A percentile compares a stretch with the other conserved stretches of the same genome.
phyloP scores from a whole-genome alignment of 2,329 filamentous ascomycete species.

The Chrysoporthe austroafricana region DNA sequence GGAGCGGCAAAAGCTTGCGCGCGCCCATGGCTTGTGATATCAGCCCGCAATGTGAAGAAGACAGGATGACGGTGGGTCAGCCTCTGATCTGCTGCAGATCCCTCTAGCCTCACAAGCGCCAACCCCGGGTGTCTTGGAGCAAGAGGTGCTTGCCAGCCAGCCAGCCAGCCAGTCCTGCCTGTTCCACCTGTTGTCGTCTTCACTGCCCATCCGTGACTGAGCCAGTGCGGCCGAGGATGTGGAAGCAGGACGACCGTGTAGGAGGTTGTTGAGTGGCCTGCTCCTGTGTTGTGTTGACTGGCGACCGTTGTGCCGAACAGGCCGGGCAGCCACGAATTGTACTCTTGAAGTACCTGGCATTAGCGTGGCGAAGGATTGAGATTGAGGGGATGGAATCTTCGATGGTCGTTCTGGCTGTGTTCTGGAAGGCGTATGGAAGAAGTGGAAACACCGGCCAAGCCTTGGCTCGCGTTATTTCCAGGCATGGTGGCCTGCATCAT shows the following conservation, averaged over 20 bases:
- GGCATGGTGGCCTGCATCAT: constrained; percentile 9
- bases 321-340: not conserved
- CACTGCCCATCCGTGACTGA: not conserved
- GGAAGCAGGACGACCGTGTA: not conserved
- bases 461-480: constrained; percentile 7
- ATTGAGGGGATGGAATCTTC: constrained; percentile 8
- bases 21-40: not conserved
- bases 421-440: constrained; percentile 19
- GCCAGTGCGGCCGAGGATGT: not conserved
- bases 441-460: constrained; percentile 16
- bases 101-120: not conserved
- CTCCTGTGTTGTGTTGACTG: not conserved
- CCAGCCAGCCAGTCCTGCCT: too few species aligned
- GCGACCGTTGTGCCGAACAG: not conserved
- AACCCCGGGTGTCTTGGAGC: not conserved
- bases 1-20: not conserved
- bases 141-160: not conserved
- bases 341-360: constrained; percentile 19
- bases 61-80: not conserved
- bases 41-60: not conserved
- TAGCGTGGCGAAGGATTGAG: constrained; percentile 12
- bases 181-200: too few species aligned
- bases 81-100: constrained; percentile 6
- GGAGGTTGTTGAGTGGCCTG: not conserved
- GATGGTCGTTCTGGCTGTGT: constrained; percentile 14